Base-by-base conservation (phyloP, 441 rosid species). In the Erodium moschatum region DNA sequence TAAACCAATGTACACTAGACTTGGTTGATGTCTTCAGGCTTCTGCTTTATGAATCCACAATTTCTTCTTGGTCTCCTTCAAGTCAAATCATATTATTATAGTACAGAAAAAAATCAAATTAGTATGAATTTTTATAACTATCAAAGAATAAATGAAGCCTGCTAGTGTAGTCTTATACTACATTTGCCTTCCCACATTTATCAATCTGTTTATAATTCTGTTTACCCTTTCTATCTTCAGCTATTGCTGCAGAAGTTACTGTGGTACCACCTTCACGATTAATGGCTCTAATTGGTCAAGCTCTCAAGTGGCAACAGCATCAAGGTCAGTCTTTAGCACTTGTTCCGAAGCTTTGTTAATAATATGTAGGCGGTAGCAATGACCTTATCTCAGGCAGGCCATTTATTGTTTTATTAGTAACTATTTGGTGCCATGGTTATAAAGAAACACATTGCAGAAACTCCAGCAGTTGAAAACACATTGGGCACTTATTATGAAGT, bases 291-390 rank as follows among this genome's bases (percentile, higher is more conserved):
- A 85, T 90, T 73, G 98, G 98, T 40, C 99, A 96, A 84, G 96
- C 98, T 73, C 79, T 96, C 70, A 96, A 96, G 80, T 92, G 99
- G 99, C 98, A 96, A 81, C 99, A 92, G 74, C 97, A 92, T 78
- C 99, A 92, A 88, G 99, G 99, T 96, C 31, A 60, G 27, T 60
- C 31, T 60, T 60, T 21, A 60, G 29, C 29, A 58, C 63, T 19
- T 60, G 31, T 60, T 20, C 19, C 8, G 3, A 60, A 6, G 29
- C 12, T 60, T 60, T 9, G 27, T 20, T 20, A 60, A 60, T 60
- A 21, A 60, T 60, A 60, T 60, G 13, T 60, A 24, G 31, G 27
- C 64, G 20, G 64, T 21, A 24, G 33, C 31, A 19, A 4, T 24
- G 27, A 60, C 31, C 31, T 21, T 60, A 20, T 60, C 64, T 60